phyloP scores from a whole-genome alignment of 164 flowering plant genomes.

The Pachysandra terminalis region DNA sequence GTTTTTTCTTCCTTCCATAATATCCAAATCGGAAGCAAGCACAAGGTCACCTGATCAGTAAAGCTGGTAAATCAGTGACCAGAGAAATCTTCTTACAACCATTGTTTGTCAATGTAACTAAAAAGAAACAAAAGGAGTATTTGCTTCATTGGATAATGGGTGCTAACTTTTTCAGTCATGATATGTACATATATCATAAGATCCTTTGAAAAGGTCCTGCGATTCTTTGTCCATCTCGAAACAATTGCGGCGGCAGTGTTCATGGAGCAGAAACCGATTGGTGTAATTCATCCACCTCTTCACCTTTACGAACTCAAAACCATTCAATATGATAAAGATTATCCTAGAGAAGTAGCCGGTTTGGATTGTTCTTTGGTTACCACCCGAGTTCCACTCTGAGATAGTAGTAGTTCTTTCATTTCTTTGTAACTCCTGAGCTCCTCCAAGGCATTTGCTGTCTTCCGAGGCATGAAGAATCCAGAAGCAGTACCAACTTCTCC shows the following conservation, averaged over 20 bases:
- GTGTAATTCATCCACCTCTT: not conserved
- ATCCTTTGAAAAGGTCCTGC: not conserved
- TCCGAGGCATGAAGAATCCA: constrained; percentile 57
- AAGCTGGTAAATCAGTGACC: no score
- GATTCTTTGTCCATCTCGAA: not conserved
- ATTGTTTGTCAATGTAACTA: not conserved
- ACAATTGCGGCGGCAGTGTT: not conserved
- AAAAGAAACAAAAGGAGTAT: not conserved
- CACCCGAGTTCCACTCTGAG: constrained; percentile 53
- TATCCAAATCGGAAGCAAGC: no score
- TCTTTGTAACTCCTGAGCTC: constrained; percentile 75
- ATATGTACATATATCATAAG: constrained; percentile 3
- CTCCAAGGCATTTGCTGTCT: constrained; percentile 76
- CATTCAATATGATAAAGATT: not conserved
- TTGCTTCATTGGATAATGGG: not conserved
- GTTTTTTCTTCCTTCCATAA: no score
- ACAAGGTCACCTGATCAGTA: no score
- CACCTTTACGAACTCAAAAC: not conserved
- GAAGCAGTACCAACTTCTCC: constrained; percentile 49
- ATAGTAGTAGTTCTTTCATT: constrained; percentile 71
- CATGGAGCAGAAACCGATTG: not conserved
- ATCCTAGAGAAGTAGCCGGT: constrained; percentile 8
- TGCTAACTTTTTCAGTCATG: constrained; percentile 7
- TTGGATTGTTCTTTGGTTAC: constrained; percentile 24
- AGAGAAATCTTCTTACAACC: no score